Base-by-base conservation (phyloP, 305 asterid species). In the Fraxinus baroniana region DNA sequence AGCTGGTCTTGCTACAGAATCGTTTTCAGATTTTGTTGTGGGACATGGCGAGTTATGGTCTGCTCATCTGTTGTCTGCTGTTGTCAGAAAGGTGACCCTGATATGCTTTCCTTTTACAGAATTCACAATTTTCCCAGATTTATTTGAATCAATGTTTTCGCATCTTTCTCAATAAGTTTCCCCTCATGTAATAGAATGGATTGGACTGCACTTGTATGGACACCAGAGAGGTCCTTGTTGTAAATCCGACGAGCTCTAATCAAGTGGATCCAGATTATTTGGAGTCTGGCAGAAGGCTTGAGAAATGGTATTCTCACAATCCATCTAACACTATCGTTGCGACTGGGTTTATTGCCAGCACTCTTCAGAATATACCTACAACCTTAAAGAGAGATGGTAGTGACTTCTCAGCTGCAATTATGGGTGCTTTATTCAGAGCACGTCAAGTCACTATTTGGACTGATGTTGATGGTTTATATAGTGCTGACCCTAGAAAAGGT, bases 401-500 rank as follows among this genome's bases (percentile, higher is more conserved):
- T 85, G 99, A 95, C 87, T 95, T 95, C 90, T 95, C 99, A 78
- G 99, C 99, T 77, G 99, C 99, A 84, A 95, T 95, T 78, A 91
- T 95, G 97, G 97, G 98, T 82, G 93, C 99, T 70, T 89, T 95
- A 85, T 88, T 94, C 80, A 90, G 70, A 90, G 99, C 99, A 76
- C 88, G 97, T 26, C 97, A 92, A 90, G 97, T 95, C 80, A 95
- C 99, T 36, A 94, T 95, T 68, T 95, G 99, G 99, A 95, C 99
- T 28, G 99, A 95, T 37, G 99, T 95, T 83, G 91, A 95, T 89
- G 99, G 99, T 33, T 95, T 95, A 15, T 95, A 90, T 83, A 95
- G 98, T 87, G 99, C 99, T 52, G 99, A 95, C 80, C 99, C 99
- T 7, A 91, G 99, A 84, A 95, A 95, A 94, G 99, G 99, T 95